A percentile compares a stretch with the other conserved stretches of the same genome.
phyloP scores from a whole-genome alignment of 2,329 filamentous ascomycete genomes.

The Claviceps arundinis region DNA sequence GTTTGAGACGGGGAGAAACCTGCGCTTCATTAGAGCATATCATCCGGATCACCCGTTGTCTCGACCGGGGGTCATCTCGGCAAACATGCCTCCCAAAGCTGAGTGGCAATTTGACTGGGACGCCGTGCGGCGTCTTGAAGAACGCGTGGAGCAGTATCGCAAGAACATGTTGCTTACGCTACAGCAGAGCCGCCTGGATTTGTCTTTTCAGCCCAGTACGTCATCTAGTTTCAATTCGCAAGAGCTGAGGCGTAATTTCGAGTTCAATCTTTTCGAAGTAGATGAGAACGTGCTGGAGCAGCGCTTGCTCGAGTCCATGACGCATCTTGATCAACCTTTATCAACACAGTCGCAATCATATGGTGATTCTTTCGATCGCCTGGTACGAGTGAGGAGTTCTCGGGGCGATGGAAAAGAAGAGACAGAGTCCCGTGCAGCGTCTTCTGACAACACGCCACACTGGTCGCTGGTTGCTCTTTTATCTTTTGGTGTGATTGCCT shows the following conservation, averaged over 20 bases:
- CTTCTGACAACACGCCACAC: slow-evolving; percentile 32
- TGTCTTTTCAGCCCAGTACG: not conserved
- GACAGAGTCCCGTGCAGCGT: slow-evolving; percentile 1
- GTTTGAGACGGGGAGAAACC: slow-evolving; percentile 68
- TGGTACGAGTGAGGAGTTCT: slow-evolving; percentile 29
- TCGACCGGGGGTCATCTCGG: slow-evolving; percentile 30
- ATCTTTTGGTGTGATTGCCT: slow-evolving; percentile 63
- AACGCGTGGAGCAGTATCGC: slow-evolving; percentile 34
- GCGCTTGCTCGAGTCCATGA: slow-evolving; percentile 37
- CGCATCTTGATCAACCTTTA: slow-evolving; percentile 24
- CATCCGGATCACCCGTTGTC: slow-evolving; percentile 61
- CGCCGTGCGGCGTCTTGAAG: slow-evolving; percentile 50
- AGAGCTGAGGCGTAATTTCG: slow-evolving; percentile 6
- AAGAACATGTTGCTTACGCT: slow-evolving; percentile 15
- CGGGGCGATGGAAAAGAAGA: slow-evolving; percentile 6
- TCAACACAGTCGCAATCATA: slow-evolving; percentile 7
- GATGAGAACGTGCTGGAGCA: slow-evolving; percentile 32
- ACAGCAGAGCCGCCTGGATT: slow-evolving; percentile 4
- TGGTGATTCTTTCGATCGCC: slow-evolving; percentile 24
- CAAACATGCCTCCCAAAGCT: slow-evolving; percentile 40
- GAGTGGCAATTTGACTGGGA: slow-evolving; percentile 63
- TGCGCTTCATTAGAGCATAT: slow-evolving; percentile 57
- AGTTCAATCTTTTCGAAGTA: slow-evolving; percentile 35
- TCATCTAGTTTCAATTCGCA: not conserved
- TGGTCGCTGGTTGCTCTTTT: slow-evolving; percentile 52